Percentiles rank a stretch among this genome's conserved stretches.
These are phyloP conservation scores for Xylaria palmicola DNA, from an alignment of 495 filamentous ascomycete genomes.

Conservation along the genomic window DNA sequence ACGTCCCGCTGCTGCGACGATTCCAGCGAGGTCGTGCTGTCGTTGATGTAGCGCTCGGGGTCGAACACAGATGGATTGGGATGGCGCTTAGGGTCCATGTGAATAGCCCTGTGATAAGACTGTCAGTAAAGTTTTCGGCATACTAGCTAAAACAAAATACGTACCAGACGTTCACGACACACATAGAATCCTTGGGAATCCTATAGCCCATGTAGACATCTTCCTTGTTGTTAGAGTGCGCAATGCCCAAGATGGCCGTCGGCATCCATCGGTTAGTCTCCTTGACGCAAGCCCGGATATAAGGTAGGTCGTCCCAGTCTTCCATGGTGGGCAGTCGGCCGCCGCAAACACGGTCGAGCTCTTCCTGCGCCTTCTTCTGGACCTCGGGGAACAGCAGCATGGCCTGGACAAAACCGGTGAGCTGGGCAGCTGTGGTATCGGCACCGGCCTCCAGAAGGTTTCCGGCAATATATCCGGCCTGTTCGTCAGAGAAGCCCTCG, in stretches of 20 bases:
- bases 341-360: slow-evolving; percentile 53
- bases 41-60: slow-evolving; percentile 45
- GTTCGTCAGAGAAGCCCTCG: slow-evolving; percentile 40
- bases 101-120: slow-evolving; percentile 33
- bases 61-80: slow-evolving; percentile 47
- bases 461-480: slow-evolving; percentile 47
- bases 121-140: background rate
- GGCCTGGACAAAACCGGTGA: slow-evolving; percentile 61
- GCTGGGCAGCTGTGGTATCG: slow-evolving; percentile 52
- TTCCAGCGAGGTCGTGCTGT: slow-evolving; percentile 24
- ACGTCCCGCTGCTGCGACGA: slow-evolving; percentile 39
- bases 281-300: slow-evolving; percentile 48
- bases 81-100: slow-evolving; percentile 40
- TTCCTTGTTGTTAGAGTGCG: slow-evolving; percentile 50
- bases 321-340: slow-evolving; percentile 49
- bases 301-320: slow-evolving; percentile 50
- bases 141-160: background rate
- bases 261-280: slow-evolving; percentile 58
- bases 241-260: slow-evolving; percentile 51
- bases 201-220: slow-evolving; percentile 41
- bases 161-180: slow-evolving; percentile 39
- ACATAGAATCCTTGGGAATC: slow-evolving; percentile 36
- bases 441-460: slow-evolving; percentile 57
- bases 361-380: slow-evolving; percentile 49
- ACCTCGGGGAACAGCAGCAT: slow-evolving; percentile 53